Percentiles rank a stretch among this genome's conserved stretches.
phyloP scores from a whole-genome alignment of 2,329 filamentous ascomycete genomes.

The Drechslera avenae region DNA sequence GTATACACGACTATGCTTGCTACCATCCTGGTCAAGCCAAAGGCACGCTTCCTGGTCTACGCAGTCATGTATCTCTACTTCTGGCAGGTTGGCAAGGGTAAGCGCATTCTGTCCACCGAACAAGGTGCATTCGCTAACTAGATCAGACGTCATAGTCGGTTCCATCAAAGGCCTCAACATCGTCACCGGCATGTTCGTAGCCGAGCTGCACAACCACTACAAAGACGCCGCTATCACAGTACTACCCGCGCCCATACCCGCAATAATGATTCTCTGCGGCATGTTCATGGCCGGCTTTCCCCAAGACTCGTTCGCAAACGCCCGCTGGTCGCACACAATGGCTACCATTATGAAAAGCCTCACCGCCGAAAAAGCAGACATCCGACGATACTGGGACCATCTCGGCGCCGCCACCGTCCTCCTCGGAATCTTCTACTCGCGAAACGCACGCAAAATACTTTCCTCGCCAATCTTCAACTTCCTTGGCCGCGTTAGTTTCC shows the following conservation, averaged over 20 bases:
- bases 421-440: conserved; percentile 60
- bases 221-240: conserved; percentile 56
- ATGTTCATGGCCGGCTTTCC: conserved; percentile 66
- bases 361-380: conserved; percentile 55
- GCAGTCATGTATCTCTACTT: too few species aligned
- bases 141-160: conserved; percentile 37
- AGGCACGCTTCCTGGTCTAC: too few species aligned
- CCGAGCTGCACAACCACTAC: conserved; percentile 62
- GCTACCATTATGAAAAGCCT: conserved; percentile 52
- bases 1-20: conserved; percentile 52
- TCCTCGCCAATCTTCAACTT: conserved; percentile 63
- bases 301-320: conserved; percentile 59
- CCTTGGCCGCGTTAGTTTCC: conserved; percentile 68
- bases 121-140: conserved; percentile 22
- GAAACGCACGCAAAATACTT: conserved; percentile 57
- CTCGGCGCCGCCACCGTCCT: conserved; percentile 57
- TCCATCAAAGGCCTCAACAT: conserved; percentile 59
- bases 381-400: conserved; percentile 57
- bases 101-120: not conserved
- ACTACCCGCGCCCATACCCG: conserved; percentile 57
- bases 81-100: conserved; percentile 39
- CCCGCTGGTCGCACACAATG: conserved; percentile 60
- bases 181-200: conserved; percentile 66
- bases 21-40: conserved; percentile 46
- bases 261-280: conserved; percentile 58